These are phyloP conservation scores for Macrolepiota fuliginosa DNA, from an alignment of 768 basidiomycete species.

Conservation along the genomic window DNA sequence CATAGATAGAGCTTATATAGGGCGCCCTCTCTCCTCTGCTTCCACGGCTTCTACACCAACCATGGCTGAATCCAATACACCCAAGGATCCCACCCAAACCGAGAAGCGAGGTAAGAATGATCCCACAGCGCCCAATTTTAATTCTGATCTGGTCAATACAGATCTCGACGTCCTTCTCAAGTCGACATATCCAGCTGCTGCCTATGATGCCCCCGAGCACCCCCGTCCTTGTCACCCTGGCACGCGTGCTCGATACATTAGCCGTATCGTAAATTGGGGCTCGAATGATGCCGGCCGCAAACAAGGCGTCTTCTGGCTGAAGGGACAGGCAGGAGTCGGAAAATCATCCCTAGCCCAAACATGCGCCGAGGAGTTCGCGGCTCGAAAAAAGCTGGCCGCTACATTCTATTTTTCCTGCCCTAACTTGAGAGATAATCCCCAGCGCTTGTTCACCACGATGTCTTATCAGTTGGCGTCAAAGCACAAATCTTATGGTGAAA, in stretches of 20 bases:
- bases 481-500: neutral
- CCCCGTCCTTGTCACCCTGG: neutral
- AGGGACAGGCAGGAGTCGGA: slow-evolving; percentile 1
- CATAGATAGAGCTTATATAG: no score
- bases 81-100: no score
- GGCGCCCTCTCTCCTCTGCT: no score
- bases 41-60: no score
- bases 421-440: neutral
- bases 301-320: neutral
- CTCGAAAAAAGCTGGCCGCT: neutral
- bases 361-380: neutral
- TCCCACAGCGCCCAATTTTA: no score
- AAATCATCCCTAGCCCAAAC: neutral
- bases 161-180: no score
- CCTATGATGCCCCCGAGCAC: no score
- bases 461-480: slow-evolving; percentile 20
- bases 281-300: neutral
- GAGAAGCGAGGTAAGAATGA: no score
- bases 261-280: neutral
- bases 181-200: no score
- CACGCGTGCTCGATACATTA: neutral
- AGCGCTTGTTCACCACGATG: slow-evolving; percentile 11
- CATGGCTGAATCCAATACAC: no score
- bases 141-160: no score
- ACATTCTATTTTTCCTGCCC: neutral